phyloP scores from a whole-genome alignment of 306 rosid species.

The Cicer judaicum region DNA sequence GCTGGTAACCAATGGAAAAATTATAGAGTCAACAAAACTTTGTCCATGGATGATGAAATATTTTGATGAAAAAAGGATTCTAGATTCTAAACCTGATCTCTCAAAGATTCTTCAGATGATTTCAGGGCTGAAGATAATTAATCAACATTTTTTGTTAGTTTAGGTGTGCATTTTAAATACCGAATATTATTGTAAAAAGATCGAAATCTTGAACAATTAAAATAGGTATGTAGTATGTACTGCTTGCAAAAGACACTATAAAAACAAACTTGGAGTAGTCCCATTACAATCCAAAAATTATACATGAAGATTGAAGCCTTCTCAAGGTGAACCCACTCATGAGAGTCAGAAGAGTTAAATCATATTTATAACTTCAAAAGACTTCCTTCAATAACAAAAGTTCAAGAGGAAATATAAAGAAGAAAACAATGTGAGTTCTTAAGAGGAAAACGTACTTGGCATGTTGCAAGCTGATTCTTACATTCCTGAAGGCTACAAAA shows the following conservation, averaged over 20 bases:
- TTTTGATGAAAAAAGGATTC: constrained; percentile 12
- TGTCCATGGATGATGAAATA: constrained; percentile 12
- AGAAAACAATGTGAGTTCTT: constrained; percentile 24
- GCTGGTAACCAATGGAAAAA: constrained; percentile 58
- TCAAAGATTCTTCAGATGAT: constrained; percentile 81
- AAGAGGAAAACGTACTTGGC: constrained; percentile 56
- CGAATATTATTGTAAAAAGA: neutral
- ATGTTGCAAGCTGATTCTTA: no score
- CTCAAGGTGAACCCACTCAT: constrained; percentile 8
- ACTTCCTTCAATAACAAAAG: constrained; percentile 12
- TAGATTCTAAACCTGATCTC: constrained; percentile 72
- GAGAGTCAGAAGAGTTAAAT: constrained; percentile 22
- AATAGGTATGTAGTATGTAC: constrained; percentile 12
- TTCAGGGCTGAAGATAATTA: constrained; percentile 76
- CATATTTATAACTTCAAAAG: constrained; percentile 14
- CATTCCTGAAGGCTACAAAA: no score
- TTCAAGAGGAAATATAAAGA: constrained; percentile 13
- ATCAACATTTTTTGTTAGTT: constrained; percentile 49
- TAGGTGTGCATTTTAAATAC: constrained; percentile 22
- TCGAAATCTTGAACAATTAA: constrained; percentile 22
- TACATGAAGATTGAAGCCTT: constrained; percentile 29
- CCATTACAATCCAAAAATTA: constrained; percentile 27
- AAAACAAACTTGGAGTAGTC: constrained; percentile 16
- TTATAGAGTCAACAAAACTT: constrained; percentile 25
- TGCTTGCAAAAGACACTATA: constrained; percentile 20